Evolutionary conservation across 208 protist species (phyloP).

Genomic region (Leishmania major): DNA sequence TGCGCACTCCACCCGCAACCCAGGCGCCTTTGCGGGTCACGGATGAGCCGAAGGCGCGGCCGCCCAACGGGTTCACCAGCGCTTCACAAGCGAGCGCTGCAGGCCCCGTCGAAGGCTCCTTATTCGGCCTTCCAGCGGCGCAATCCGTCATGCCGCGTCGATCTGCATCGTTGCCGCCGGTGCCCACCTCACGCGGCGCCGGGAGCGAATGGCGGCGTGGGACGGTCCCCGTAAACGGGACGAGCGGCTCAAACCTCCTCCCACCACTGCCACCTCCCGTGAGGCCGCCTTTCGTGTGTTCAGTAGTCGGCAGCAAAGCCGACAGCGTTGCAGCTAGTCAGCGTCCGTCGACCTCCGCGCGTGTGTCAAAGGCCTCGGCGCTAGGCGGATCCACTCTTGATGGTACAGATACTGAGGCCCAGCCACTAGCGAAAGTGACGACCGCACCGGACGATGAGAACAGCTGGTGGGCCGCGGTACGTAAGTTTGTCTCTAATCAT

Average conservation of each 20-base stretch:
- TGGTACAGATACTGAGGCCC: not conserved
- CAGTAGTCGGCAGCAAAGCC: constrained; percentile 8
- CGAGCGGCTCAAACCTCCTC: not conserved
- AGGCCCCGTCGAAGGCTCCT: not conserved
- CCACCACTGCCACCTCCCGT: constrained; percentile 12
- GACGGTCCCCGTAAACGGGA: not conserved
- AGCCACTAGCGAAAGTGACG: not conserved
- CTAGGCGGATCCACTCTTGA: not conserved
- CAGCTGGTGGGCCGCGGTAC: constrained; percentile 30
- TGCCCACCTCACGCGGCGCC: constrained; percentile 10
- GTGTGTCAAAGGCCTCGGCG: not conserved
- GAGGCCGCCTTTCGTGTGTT: constrained; percentile 8
- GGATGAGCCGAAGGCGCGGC: not conserved
- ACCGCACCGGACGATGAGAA: not conserved
- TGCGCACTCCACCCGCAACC: too few species aligned
- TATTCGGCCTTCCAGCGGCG: not conserved
- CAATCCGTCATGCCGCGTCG: not conserved
- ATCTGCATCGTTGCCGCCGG: constrained; percentile 3
- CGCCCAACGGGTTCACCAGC: not conserved
- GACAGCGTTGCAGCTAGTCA: constrained; percentile 4
- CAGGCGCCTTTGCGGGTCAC: not conserved
- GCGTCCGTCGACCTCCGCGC: not conserved
- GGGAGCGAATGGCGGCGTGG: not conserved
- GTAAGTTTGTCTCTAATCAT: constrained; percentile 13
- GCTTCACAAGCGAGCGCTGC: not conserved